Percentiles rank a stretch among this genome's conserved stretches.
phyloP scores from a whole-genome alignment of 495 filamentous ascomycete genomes.

The Massariosphaeria phaeospora region DNA sequence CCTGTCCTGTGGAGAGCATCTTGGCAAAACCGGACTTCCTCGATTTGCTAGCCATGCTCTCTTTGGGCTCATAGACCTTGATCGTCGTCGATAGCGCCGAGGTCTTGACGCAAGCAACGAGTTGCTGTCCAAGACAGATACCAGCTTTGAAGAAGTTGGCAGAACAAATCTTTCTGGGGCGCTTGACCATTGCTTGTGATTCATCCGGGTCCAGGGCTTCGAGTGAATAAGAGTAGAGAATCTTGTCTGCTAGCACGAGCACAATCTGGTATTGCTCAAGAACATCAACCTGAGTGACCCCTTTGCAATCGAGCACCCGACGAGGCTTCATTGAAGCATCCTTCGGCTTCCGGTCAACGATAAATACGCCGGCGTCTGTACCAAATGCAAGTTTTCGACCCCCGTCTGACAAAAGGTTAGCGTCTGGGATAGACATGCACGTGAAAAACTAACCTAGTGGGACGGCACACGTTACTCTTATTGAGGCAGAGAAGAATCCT shows the following conservation, averaged over 20 bases:
- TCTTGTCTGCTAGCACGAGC: slow-evolving; percentile 89
- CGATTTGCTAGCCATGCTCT: slow-evolving; percentile 77
- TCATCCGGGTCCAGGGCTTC: slow-evolving; percentile 81
- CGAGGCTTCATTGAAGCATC: slow-evolving; percentile 70
- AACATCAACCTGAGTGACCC: slow-evolving; percentile 92
- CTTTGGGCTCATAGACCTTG: slow-evolving; percentile 96
- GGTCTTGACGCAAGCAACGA: slow-evolving; percentile 92
- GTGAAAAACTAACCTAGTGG: slow-evolving; percentile 60
- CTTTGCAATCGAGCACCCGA: slow-evolving; percentile 75
- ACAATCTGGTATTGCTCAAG: slow-evolving; percentile 90
- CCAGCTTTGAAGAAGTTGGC: slow-evolving; percentile 98
- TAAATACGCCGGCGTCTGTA: slow-evolving; percentile 87
- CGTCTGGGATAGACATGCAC: background rate
- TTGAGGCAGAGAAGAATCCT: slow-evolving; percentile 73
- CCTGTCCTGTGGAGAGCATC: slow-evolving; percentile 90
- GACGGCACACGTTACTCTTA: slow-evolving; percentile 87
- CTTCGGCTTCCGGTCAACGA: slow-evolving; percentile 85
- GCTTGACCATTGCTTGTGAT: slow-evolving; percentile 64
- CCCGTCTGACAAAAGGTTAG: slow-evolving; percentile 60
- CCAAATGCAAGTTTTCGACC: slow-evolving; percentile 90
- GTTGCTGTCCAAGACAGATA: slow-evolving; percentile 86
- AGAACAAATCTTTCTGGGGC: slow-evolving; percentile 95
- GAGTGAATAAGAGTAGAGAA: slow-evolving; percentile 78
- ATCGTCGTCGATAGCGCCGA: slow-evolving; percentile 86
- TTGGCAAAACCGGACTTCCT: slow-evolving; percentile 89